Evolutionary conservation across 2,329 filamentous ascomycete genomes (phyloP).

Genomic region (Botrytis fragariae): DNA sequence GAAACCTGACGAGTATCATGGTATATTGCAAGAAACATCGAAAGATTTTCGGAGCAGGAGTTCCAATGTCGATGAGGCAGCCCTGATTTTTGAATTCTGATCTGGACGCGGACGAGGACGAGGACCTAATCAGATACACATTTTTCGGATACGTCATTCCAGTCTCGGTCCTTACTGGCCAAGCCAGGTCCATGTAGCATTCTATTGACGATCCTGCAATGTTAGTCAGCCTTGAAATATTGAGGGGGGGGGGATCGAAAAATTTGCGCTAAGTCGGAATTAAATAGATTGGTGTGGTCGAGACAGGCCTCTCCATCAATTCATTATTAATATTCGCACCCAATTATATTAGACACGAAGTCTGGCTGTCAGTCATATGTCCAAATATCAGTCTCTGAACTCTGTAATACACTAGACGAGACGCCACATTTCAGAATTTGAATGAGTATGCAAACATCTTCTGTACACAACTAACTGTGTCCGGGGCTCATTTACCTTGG

Average conservation of each 20-base stretch:
- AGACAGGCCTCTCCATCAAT: background rate
- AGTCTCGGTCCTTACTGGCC: background rate
- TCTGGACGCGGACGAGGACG: background rate
- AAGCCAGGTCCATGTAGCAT: background rate
- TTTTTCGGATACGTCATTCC: background rate
- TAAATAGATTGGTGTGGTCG: too few relatives aligned
- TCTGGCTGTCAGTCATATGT: background rate
- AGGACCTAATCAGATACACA: background rate
- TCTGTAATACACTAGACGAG: background rate
- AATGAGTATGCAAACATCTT: background rate
- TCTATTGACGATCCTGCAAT: background rate
- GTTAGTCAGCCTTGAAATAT: background rate
- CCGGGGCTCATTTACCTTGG: background rate
- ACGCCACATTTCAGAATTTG: background rate
- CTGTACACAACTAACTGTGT: background rate
- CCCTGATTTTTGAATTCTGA: background rate
- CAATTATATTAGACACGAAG: background rate
- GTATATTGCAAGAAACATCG: background rate
- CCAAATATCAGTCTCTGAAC: background rate
- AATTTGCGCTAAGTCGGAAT: background rate
- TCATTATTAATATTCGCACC: background rate
- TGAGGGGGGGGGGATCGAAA: background rate
- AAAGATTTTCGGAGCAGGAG: background rate
- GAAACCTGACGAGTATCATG: background rate
- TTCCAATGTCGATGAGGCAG: background rate